A percentile compares a stretch with the other conserved stretches of the same genome.
Evolutionary conservation across 78 protist species (phyloP).

Genomic region (Dictyostelium brefeldianum): DNA sequence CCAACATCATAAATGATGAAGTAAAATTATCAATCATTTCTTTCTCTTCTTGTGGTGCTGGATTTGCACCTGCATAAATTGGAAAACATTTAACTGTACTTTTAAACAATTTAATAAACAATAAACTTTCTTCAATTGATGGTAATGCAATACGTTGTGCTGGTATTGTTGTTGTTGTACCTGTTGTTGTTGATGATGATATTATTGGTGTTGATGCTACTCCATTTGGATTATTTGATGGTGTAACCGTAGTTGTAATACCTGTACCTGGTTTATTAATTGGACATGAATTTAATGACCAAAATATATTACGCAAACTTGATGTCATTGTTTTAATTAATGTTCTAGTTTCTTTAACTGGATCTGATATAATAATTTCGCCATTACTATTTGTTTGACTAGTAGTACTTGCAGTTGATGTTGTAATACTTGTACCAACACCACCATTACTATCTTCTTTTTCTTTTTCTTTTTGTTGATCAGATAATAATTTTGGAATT

Average conservation of each 20-base stretch:
- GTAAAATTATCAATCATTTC: constrained; percentile 91
- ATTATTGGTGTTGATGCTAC: not conserved
- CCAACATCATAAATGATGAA: constrained; percentile 88
- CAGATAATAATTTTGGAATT: constrained; percentile 76
- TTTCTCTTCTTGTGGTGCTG: constrained; percentile 64
- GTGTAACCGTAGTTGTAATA: not conserved
- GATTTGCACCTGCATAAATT: constrained; percentile 37
- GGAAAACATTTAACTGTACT: constrained; percentile 87
- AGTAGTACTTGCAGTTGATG: not conserved
- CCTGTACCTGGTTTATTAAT: not conserved
- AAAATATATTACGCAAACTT: constrained; percentile 92
- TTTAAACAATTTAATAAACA: constrained; percentile 76
- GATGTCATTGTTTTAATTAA: constrained; percentile 87
- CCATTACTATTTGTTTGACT: constrained; percentile 16
- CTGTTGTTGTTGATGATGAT: not conserved
- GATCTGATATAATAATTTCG: constrained; percentile 12
- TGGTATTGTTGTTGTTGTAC: not conserved
- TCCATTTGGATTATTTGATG: not conserved
- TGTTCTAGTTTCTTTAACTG: constrained; percentile 67
- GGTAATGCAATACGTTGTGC: constrained; percentile 9
- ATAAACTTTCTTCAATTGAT: constrained; percentile 52
- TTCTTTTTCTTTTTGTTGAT: not conserved
- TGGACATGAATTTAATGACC: constrained; percentile 69
- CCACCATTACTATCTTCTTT: not conserved
- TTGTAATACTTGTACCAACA: not conserved